Conservation (phyloP, 495 filamentous ascomycete species). For the Tetracladium marchalianum region DNA sequence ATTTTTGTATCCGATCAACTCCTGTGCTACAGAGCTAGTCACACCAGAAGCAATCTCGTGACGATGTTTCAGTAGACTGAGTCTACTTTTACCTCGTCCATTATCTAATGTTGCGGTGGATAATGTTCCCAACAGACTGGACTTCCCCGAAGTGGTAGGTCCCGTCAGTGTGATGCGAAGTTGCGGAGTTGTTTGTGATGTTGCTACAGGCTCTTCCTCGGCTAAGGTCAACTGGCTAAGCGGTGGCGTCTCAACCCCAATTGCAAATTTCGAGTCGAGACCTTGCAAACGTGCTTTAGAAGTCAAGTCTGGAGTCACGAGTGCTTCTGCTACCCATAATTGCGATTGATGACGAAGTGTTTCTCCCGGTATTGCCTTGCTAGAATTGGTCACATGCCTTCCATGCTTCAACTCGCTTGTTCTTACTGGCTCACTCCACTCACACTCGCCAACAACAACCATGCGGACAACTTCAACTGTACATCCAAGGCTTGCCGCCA, state of each 20-base stretch:
- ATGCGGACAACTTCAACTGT: slow-evolving; percentile 72
- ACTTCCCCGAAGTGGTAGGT: slow-evolving; percentile 88
- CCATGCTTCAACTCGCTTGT: background rate
- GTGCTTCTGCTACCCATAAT: slow-evolving; percentile 84
- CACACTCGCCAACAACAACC: slow-evolving; percentile 79
- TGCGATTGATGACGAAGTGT: slow-evolving; percentile 34
- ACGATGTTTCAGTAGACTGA: slow-evolving; percentile 84
- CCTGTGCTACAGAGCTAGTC: slow-evolving; percentile 88
- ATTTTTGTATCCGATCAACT: slow-evolving; percentile 72
- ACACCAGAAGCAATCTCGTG: slow-evolving; percentile 88
- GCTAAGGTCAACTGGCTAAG: slow-evolving; percentile 1
- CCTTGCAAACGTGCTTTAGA: slow-evolving; percentile 7
- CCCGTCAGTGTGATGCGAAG: slow-evolving; percentile 87
- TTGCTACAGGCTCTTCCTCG: slow-evolving; percentile 15
- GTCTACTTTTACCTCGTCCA: slow-evolving; percentile 76
- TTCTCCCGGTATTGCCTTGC: background rate
- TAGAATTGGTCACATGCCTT: background rate
- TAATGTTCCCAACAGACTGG: slow-evolving; percentile 78
- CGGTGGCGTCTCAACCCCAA: background rate
- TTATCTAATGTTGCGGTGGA: slow-evolving; percentile 86
- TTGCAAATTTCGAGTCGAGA: background rate
- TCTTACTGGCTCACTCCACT: slow-evolving; percentile 42
- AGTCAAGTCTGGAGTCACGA: slow-evolving; percentile 53
- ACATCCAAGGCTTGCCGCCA: slow-evolving; percentile 89
- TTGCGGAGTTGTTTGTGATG: slow-evolving; percentile 47